These are phyloP conservation scores for Aureobasidium pullulans DNA, from an alignment of 2,329 filamentous ascomycete genomes.

Conservation along the genomic window DNA sequence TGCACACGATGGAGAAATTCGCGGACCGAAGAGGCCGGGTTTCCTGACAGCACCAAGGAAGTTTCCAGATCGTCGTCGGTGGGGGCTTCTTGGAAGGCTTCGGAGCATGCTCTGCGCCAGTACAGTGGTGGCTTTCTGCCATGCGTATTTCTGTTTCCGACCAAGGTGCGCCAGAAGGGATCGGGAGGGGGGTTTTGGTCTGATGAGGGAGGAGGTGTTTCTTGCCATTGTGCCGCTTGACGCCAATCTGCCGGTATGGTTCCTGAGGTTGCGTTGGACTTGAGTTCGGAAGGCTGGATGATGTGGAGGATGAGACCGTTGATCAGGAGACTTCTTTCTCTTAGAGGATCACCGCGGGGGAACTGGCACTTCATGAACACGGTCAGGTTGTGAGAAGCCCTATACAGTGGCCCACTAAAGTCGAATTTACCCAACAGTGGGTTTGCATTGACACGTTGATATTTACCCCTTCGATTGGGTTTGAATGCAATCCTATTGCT, in stretches of 20 bases:
- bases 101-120: slow-evolving; percentile 3
- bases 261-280: neutral
- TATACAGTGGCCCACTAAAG: neutral
- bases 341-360: neutral
- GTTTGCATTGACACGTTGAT: slow-evolving; percentile 13
- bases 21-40: neutral
- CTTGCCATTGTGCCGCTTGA: neutral
- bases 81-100: slow-evolving; percentile 9
- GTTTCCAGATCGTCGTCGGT: slow-evolving; percentile 6
- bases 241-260: slow-evolving; percentile 1
- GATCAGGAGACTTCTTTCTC: neutral
- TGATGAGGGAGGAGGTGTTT: neutral
- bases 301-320: neutral
- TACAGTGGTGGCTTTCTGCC: neutral
- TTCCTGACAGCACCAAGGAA: neutral
- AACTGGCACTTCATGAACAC: neutral
- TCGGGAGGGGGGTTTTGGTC: slow-evolving; percentile 8
- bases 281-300: neutral
- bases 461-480: neutral
- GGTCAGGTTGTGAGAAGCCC: neutral
- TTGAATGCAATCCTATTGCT: slow-evolving; percentile 1
- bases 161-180: slow-evolving; percentile 12
- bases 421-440: slow-evolving; percentile 11
- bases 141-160: slow-evolving; percentile 7
- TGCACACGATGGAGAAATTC: slow-evolving; percentile 8